A percentile compares a stretch with the other conserved stretches of the same genome.
Evolutionary conservation across 352 stramenopile species (phyloP).

Genomic region (Peronospora farinosa): DNA sequence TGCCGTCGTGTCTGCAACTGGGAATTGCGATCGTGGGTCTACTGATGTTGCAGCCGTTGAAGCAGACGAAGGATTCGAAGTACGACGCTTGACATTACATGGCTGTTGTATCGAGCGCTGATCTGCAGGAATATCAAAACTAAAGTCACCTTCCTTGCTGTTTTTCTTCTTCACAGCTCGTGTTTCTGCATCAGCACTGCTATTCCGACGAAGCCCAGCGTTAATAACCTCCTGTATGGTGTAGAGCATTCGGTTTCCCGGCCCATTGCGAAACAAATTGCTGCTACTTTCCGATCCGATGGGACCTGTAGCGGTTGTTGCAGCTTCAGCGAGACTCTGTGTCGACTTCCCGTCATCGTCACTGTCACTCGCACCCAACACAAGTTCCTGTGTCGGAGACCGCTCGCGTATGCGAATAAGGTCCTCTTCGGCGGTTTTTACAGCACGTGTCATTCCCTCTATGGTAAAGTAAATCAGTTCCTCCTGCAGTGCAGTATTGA

Average conservation of each 20-base stretch:
- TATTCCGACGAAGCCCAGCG: conserved; percentile 24
- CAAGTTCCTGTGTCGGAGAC: conserved; percentile 44
- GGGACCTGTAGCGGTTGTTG: conserved; percentile 22
- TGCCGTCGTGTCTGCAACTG: conserved; percentile 9
- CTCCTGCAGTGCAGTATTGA: conserved; percentile 82
- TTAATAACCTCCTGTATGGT: conserved; percentile 28
- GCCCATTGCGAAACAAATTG: conserved; percentile 19
- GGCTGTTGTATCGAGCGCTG: conserved; percentile 21
- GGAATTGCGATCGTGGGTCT: conserved; percentile 2
- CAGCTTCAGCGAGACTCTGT: conserved; percentile 15
- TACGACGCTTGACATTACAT: conserved; percentile 9
- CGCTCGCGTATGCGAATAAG: conserved; percentile 36
- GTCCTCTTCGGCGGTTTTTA: conserved; percentile 66
- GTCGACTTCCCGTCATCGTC: conserved; percentile 4
- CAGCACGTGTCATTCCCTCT: conserved; percentile 73
- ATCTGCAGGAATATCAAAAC: conserved; percentile 33
- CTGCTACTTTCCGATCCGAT: conserved; percentile 6
- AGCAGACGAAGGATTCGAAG: conserved; percentile 19
- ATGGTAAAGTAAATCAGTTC: conserved; percentile 90
- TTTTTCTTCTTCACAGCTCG: conserved; percentile 15
- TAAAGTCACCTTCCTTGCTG: conserved; percentile 24
- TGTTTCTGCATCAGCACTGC: conserved; percentile 16
- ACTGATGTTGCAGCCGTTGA: conserved; percentile 21
- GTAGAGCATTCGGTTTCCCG: conserved; percentile 23
- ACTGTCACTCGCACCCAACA: conserved; percentile 21